phyloP scores from a whole-genome alignment of 345 rosid species.

The Eucalyptus cloeziana region DNA sequence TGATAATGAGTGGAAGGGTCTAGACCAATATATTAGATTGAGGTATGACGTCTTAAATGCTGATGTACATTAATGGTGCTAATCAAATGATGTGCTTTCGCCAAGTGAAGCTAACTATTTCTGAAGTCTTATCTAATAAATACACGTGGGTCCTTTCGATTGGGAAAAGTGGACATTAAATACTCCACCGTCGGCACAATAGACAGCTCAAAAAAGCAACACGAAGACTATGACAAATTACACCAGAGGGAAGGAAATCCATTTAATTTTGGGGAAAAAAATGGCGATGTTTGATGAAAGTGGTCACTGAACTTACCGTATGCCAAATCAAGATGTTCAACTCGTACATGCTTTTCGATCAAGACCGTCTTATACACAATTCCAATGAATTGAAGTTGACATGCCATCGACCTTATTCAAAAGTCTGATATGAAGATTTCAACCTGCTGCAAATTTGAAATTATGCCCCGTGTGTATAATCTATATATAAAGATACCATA shows the following conservation, averaged over 20 bases:
- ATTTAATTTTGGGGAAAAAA: neutral
- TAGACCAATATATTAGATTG: neutral
- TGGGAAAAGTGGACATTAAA: neutral
- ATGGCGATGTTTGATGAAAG: neutral
- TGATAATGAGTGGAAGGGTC: neutral
- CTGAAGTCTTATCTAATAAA: neutral
- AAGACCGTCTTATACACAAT: neutral
- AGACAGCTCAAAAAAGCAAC: neutral
- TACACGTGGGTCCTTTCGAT: neutral
- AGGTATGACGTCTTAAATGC: neutral
- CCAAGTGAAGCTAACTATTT: neutral
- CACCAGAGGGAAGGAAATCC: neutral
- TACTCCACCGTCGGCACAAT: neutral
- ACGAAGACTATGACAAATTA: neutral
- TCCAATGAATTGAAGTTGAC: neutral
- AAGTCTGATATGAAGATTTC: neutral
- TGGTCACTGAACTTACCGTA: neutral
- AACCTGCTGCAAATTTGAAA: rapidly evolving
- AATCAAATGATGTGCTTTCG: neutral
- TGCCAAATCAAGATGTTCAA: neutral
- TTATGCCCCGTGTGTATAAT: neutral
- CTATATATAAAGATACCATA: neutral
- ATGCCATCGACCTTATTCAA: neutral
- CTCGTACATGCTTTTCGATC: neutral
- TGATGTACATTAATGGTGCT: neutral